Percentiles rank a stretch among this genome's conserved stretches.
These are phyloP conservation scores for Aspergillus neoniger DNA, from an alignment of 2,329 filamentous ascomycete species.

Conservation along the genomic window DNA sequence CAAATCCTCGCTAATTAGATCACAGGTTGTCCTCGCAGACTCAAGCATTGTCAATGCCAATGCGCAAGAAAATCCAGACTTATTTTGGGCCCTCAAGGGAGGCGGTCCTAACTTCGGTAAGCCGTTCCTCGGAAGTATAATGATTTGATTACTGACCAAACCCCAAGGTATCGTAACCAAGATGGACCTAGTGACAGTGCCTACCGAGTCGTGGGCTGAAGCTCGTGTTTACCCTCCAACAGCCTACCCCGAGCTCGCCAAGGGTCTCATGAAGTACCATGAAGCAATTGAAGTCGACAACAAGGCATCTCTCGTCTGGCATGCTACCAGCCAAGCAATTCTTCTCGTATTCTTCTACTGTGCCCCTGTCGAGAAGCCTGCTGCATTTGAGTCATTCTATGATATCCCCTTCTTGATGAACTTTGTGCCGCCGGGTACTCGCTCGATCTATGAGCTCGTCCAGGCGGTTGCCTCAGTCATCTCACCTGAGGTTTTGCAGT, in stretches of 20 bases:
- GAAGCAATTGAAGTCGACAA: constrained; percentile 11
- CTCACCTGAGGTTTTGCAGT: background rate
- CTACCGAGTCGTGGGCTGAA: constrained; percentile 18
- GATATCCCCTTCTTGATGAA: constrained; percentile 2
- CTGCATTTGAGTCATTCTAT: constrained; percentile 6
- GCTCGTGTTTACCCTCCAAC: constrained; percentile 8
- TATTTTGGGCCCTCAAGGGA: constrained; percentile 36
- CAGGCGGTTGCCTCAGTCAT: constrained; percentile 1
- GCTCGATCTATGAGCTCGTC: constrained; percentile 7
- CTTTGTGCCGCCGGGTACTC: constrained; percentile 1
- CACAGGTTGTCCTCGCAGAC: constrained; percentile 21
- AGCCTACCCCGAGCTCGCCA: background rate
- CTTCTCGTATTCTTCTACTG: constrained; percentile 10
- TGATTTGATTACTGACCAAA: background rate
- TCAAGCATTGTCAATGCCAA: constrained; percentile 17
- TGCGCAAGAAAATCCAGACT: constrained; percentile 24
- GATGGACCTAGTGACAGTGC: constrained; percentile 16
- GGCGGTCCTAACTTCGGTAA: constrained; percentile 33
- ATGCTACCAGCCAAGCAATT: background rate
- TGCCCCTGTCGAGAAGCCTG: constrained; percentile 8
- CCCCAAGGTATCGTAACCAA: constrained; percentile 20
- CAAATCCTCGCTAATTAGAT: background rate
- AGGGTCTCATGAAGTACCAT: constrained; percentile 11
- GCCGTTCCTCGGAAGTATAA: background rate
- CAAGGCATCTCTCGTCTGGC: constrained; percentile 9